Conservation (phyloP, 2,329 filamentous ascomycete species). For the Beauveria rudraprayagi region DNA sequence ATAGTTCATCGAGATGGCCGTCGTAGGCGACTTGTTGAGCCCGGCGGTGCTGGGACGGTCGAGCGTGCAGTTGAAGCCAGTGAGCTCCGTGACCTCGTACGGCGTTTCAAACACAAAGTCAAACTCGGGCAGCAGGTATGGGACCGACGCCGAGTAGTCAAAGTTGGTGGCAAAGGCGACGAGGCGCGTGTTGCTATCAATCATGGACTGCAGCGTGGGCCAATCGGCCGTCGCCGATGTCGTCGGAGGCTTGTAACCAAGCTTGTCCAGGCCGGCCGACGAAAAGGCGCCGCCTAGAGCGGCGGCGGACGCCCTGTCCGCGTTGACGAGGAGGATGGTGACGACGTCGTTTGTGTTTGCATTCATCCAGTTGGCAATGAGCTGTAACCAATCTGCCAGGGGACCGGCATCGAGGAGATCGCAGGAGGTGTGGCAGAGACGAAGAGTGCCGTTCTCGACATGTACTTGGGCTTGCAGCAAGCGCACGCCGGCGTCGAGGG, state of each 20-base stretch:
- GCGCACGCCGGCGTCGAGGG: slow-evolving; percentile 63
- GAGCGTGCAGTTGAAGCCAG: slow-evolving; percentile 64
- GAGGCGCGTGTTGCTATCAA: slow-evolving; percentile 54
- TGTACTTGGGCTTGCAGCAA: slow-evolving; percentile 68
- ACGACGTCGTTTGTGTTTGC: slow-evolving; percentile 65
- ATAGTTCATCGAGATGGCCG: slow-evolving; percentile 49
- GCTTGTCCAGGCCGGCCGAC: slow-evolving; percentile 49
- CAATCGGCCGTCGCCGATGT: slow-evolving; percentile 41
- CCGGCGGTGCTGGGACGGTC: slow-evolving; percentile 46
- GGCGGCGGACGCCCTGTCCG: slow-evolving; percentile 47
- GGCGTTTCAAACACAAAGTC: slow-evolving; percentile 64
- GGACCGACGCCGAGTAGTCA: slow-evolving; percentile 30
- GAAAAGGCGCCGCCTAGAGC: slow-evolving; percentile 49
- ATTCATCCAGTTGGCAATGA: slow-evolving; percentile 62
- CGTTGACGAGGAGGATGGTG: slow-evolving; percentile 66
- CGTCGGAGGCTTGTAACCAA: slow-evolving; percentile 50
- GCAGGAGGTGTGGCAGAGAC: slow-evolving; percentile 65
- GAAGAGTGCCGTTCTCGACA: slow-evolving; percentile 47
- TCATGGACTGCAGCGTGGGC: slow-evolving; percentile 66
- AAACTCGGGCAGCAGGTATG: slow-evolving; percentile 58
- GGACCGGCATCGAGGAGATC: slow-evolving; percentile 59
- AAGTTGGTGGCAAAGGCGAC: slow-evolving; percentile 60
- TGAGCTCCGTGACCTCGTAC: slow-evolving; percentile 53
- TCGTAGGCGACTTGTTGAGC: slow-evolving; percentile 36
- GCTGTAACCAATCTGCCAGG: slow-evolving; percentile 53